These are phyloP conservation scores for Chaetomium sp. DNA, from an alignment of 2,329 filamentous ascomycete genomes.

Conservation along the genomic window DNA sequence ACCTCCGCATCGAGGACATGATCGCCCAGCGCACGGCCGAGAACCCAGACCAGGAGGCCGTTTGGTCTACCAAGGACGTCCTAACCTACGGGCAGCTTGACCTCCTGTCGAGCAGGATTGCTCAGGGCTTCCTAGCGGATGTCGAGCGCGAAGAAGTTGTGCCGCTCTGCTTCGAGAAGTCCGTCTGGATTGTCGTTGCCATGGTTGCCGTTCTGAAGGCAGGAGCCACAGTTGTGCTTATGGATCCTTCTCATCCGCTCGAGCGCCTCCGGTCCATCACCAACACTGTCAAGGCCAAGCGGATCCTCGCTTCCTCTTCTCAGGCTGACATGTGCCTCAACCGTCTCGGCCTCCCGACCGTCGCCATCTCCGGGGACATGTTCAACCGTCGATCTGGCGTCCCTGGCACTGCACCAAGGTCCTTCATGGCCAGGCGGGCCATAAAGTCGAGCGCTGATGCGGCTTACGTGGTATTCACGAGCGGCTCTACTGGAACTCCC, in stretches of 20 bases:
- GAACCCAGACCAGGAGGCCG: slow-evolving; percentile 34
- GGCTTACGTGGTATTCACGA: slow-evolving; percentile 46
- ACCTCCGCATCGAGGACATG: slow-evolving; percentile 16
- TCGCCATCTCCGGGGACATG: slow-evolving; percentile 26
- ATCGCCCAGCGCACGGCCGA: slow-evolving; percentile 23
- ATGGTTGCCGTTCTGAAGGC: slow-evolving; percentile 27
- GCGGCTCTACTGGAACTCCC: slow-evolving; percentile 53
- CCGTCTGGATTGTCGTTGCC: slow-evolving; percentile 21
- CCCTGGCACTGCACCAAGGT: background rate
- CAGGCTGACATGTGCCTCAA: slow-evolving; percentile 18
- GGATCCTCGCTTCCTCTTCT: slow-evolving; percentile 10
- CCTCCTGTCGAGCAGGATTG: slow-evolving; percentile 31
- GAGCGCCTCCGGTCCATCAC: slow-evolving; percentile 15
- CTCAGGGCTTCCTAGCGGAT: slow-evolving; percentile 25
- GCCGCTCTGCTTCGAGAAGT: slow-evolving; percentile 28
- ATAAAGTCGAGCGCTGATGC: slow-evolving; percentile 22
- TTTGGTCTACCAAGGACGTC: slow-evolving; percentile 36
- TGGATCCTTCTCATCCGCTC: slow-evolving; percentile 21
- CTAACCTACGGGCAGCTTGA: slow-evolving; percentile 38
- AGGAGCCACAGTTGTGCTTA: slow-evolving; percentile 21
- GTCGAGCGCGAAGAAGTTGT: slow-evolving; percentile 20
- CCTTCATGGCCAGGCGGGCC: slow-evolving; percentile 21
- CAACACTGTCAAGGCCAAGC: slow-evolving; percentile 16
- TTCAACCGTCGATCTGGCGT: slow-evolving; percentile 7
- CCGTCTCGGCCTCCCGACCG: slow-evolving; percentile 10